Evolutionary conservation across 257 asterid species (phyloP).

Genomic region (Nicotiana tabacum): DNA sequence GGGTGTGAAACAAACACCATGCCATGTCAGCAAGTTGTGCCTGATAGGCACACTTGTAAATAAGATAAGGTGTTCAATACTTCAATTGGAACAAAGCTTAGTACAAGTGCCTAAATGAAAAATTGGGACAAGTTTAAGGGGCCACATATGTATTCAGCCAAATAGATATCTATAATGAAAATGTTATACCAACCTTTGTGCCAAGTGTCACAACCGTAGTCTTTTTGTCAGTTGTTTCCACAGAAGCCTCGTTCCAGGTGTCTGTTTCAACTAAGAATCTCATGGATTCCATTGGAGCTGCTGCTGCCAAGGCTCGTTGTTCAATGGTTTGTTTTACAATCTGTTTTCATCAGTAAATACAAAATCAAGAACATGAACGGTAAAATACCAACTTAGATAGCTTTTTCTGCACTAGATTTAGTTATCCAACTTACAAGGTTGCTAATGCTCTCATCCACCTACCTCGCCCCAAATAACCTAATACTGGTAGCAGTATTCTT

Average conservation of each 20-base stretch:
- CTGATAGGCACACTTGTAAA: no score
- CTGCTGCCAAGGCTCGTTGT: constrained; percentile 71
- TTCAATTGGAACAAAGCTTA: no score
- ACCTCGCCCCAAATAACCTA: neutral
- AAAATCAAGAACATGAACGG: neutral
- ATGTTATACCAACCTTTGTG: constrained; percentile 53
- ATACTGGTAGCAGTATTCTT: neutral
- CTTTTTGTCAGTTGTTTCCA: constrained; percentile 29
- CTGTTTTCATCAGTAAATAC: constrained; percentile 29
- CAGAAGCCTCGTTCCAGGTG: constrained; percentile 33
- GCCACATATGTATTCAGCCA: no score
- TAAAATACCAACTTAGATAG: constrained; percentile 6
- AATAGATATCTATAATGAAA: neutral
- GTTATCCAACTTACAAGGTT: neutral
- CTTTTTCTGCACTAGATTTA: neutral
- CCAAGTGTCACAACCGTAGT: constrained; percentile 25
- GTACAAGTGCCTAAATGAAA: no score
- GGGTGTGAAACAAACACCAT: no score
- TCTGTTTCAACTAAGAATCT: constrained; percentile 58
- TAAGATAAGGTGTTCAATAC: no score
- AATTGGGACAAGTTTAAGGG: neutral
- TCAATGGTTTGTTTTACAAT: constrained; percentile 34
- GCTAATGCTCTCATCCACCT: constrained; percentile 4
- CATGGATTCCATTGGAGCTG: constrained; percentile 72
- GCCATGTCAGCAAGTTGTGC: no score